A percentile compares a stretch with the other conserved stretches of the same genome.
These are phyloP conservation scores for Blastobotrys robertii DNA, from an alignment of 805 yeast genomes.

Conservation along the genomic window DNA sequence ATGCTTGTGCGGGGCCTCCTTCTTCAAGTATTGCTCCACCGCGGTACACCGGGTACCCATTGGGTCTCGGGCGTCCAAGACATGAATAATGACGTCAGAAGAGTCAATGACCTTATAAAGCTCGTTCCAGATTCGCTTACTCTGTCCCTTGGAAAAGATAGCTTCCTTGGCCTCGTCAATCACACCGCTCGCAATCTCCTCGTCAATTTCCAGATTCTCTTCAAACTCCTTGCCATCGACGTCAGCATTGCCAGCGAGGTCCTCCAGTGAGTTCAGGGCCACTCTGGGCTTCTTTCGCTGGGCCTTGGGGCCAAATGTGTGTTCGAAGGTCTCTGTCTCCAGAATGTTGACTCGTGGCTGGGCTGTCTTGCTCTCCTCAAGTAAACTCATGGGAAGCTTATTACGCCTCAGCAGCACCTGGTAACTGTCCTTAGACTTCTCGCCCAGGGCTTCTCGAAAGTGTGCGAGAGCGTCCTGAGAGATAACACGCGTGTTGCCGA, in stretches of 20 bases:
- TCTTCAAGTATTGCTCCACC: slow-evolving; percentile 84
- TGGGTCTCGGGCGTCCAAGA: slow-evolving; percentile 95
- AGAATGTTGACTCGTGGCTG: slow-evolving; percentile 72
- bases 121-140: slow-evolving; percentile 98
- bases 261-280: slow-evolving; percentile 70
- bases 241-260: slow-evolving; percentile 51
- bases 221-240: slow-evolving; percentile 49
- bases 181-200: slow-evolving; percentile 57
- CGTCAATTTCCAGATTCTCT: slow-evolving; percentile 56
- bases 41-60: slow-evolving; percentile 89
- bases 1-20: slow-evolving; percentile 95
- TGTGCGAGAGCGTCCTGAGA: slow-evolving; percentile 94
- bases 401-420: slow-evolving; percentile 82
- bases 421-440: slow-evolving; percentile 68
- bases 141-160: slow-evolving; percentile 93
- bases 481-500: slow-evolving; percentile 93
- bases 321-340: slow-evolving; percentile 76
- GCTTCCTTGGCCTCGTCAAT: slow-evolving; percentile 90
- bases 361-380: slow-evolving; percentile 65
- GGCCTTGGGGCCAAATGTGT: slow-evolving; percentile 89
- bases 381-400: slow-evolving; percentile 88
- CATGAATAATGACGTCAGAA: slow-evolving; percentile 94
- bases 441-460: slow-evolving; percentile 90
- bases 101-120: slow-evolving; percentile 94
- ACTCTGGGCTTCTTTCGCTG: slow-evolving; percentile 86